Evolutionary conservation across 306 rosid species (phyloP), one percentile per base, ranked within the genome.

Genomic region (Lathyrus tuberosus): DNA sequence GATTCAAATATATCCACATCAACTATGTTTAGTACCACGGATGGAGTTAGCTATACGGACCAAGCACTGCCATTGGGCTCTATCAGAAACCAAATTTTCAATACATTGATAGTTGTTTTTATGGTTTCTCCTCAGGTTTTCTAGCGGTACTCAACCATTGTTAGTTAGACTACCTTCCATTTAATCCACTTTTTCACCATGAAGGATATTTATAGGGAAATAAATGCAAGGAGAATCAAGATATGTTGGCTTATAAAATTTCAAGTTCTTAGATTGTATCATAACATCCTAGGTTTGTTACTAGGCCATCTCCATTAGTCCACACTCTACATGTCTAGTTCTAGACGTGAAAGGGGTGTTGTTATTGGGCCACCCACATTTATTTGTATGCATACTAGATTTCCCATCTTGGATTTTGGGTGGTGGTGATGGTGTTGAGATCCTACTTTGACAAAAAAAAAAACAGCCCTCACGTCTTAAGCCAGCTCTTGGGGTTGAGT

Each of bases 1-100:
- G 42, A 49, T 53, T 44, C 75, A 71, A 52, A 51, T 80, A 71
- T 67, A 20, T 65, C 69, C 28, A 60, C 65, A 37, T 48, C 57
- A 60, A 69, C 30, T n/a, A 75, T 59, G 31, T 49, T 48, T 37
- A 26, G 63, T 76, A 15, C 65, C 38, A 51, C 10, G 47, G 33
- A 22, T 62, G 60, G 30, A 30, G 42, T 62, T n/a, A 15, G 26
- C 70, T 76, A 52, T 11, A 54, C 41, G 8, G 71, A 69, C 28
- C 35, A 33, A 33, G 43, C 35, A 4, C 10, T n/a, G 30, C 66
- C 33, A 62, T 62, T 53, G 11, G 65, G 31, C 20, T 60, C 58
- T 53, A 42, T 51, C 16, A n/a, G 26, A 70, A 51, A 14, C 30
- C 48, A 69, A 26, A 12, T 13, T 42, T 69, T 52, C 42, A 62